These are phyloP conservation scores for Isabelozyma pseudorhagii DNA, from an alignment of 805 yeast species.

Conservation along the genomic window DNA sequence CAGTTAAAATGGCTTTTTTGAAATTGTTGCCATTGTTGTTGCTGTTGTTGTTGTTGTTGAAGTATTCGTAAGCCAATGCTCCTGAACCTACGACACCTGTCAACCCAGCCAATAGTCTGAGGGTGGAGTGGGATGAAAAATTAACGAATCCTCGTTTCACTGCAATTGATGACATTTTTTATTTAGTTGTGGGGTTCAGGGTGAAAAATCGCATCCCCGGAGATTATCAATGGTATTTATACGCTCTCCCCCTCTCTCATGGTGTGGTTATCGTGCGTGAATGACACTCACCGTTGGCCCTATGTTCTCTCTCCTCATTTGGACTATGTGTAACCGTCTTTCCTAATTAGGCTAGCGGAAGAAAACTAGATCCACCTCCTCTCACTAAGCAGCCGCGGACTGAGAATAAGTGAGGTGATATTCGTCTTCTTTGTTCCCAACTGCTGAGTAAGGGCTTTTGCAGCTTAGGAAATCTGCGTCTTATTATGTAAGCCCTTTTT, in stretches of 20 bases:
- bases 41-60: slow-evolving; percentile 11
- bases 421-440: no score
- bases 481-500: not conserved
- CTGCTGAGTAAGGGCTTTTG: not conserved
- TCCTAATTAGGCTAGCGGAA: not conserved
- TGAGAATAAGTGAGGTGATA: not conserved
- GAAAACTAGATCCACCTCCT: slow-evolving; percentile 1
- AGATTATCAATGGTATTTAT: not conserved
- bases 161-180: slow-evolving; percentile 1
- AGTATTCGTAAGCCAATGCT: slow-evolving; percentile 16
- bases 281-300: no score
- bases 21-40: not conserved
- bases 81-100: slow-evolving; percentile 15
- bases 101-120: slow-evolving; percentile 13
- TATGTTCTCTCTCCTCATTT: not conserved
- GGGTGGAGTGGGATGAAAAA: not conserved
- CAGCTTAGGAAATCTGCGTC: not conserved
- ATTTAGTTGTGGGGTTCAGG: not conserved
- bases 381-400: not conserved
- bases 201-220: not conserved
- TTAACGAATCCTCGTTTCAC: not conserved
- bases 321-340: not conserved
- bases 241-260: not conserved
- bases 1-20: slow-evolving; percentile 5
- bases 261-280: no score